Evolutionary conservation across 305 asterid genomes (phyloP).

Genomic region (Lippia alba): DNA sequence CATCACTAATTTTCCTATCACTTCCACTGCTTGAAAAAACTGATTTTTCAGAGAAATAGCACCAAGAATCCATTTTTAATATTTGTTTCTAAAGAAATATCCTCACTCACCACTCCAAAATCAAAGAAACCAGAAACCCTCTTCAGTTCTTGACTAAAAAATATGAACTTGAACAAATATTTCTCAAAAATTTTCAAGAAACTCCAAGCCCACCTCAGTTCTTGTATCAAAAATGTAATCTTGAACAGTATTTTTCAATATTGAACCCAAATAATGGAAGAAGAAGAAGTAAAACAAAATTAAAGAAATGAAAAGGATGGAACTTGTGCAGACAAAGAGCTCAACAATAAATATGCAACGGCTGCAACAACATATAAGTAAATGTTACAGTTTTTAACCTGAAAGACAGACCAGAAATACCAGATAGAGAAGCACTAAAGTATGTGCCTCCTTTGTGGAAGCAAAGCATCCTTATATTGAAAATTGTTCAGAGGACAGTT

Average conservation of each 20-base stretch:
- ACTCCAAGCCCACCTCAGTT: background rate
- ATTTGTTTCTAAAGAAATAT: background rate
- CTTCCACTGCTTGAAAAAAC: background rate
- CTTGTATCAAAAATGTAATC: background rate
- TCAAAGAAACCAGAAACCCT: background rate
- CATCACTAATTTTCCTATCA: background rate
- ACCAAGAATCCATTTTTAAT: background rate
- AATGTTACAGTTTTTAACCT: background rate
- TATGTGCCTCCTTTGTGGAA: conserved; percentile 8
- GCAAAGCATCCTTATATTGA: background rate
- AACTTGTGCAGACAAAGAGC: background rate
- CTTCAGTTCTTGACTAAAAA: background rate
- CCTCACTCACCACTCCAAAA: background rate
- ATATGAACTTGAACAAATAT: background rate
- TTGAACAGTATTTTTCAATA: background rate
- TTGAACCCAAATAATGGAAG: background rate
- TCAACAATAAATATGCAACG: background rate
- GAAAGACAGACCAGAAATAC: background rate
- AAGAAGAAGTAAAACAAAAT: background rate
- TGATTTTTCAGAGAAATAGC: background rate
- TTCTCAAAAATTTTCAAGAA: background rate
- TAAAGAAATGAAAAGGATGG: too few species aligned
- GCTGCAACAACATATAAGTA: background rate
- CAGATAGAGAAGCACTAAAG: background rate
- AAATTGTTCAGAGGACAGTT: background rate